Base-by-base conservation (phyloP, 257 asterid species). In the Nicotiana otophora region DNA sequence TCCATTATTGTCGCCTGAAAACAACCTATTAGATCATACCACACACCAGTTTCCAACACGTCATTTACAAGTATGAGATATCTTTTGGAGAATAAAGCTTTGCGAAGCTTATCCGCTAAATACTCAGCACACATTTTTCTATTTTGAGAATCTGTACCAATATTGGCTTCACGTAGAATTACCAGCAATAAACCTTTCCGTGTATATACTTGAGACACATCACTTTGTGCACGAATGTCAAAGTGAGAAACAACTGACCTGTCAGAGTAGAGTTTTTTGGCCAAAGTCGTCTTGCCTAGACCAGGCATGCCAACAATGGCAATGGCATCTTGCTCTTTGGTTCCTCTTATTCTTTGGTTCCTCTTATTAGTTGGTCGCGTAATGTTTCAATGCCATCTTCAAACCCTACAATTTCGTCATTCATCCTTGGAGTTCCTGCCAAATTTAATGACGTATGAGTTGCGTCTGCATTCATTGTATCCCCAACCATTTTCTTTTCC, bases 241-340 rank as follows among this genome's bases (percentile, higher is more conserved):
- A 83, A 83, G 26, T 83, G 82, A 53, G 11, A 36, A 0, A 23
- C 51, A 72, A 83, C 34, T 1, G 12, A 17, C 7, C 4, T 12
- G 36, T 66, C 82, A 65, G 16, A 16, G 4, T 31, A 83, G 10
- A 76, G 48, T 51, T 15, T 82, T 5, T 31, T 5, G 17, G 84
- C 79, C 23, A 81, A 60, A 26, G 64, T 85, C 1, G 85, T 85
- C 51, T 82, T 77, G 8, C 85, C 85, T 1, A 60, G 3, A 11
- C 85, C 83, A 15, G 62, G 48, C 87, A 84, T 84, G 17, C 87
- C 81, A 5, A 65, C 58, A 34, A 84, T 76, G 5, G 80, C 31
- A 5, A 84, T 58, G 1, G 57, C 78, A 14, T 77, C 26, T 23
- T 23, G 26, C 26, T 23, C 26, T 23, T 23, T 23, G 26, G 26